Percentiles rank a stretch among this genome's conserved stretches.
These are phyloP conservation scores for Cladophialophora exuberans DNA, from an alignment of 2,329 filamentous ascomycete genomes.

Conservation along the genomic window DNA sequence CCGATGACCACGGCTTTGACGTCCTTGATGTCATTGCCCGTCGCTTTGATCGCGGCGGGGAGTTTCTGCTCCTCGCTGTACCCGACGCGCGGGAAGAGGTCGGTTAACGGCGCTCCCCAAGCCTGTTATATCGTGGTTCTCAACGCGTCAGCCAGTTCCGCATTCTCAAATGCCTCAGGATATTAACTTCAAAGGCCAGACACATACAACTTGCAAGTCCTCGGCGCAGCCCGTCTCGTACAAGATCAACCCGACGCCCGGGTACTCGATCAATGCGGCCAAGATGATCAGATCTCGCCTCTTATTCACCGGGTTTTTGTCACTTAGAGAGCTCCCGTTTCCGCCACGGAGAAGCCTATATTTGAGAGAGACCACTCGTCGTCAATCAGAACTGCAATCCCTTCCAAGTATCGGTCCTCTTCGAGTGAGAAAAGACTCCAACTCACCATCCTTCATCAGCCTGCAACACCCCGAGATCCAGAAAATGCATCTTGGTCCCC, in stretches of 20 bases:
- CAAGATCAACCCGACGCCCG: conserved; percentile 48
- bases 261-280: conserved; percentile 50
- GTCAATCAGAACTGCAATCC: neutral
- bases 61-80: conserved; percentile 42
- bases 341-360: conserved; percentile 43
- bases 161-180: neutral
- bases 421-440: neutral
- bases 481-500: conserved; percentile 53
- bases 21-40: conserved; percentile 50
- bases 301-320: conserved; percentile 45
- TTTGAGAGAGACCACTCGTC: neutral
- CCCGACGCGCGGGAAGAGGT: conserved; percentile 44
- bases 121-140: conserved; percentile 27
- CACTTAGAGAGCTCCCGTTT: conserved; percentile 43
- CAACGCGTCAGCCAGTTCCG: neutral
- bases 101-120: conserved; percentile 42
- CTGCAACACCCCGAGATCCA: conserved; percentile 51
- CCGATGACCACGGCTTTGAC: conserved; percentile 52
- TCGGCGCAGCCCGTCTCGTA: conserved; percentile 53
- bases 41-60: conserved; percentile 40
- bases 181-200: neutral
- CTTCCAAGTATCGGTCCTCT: neutral
- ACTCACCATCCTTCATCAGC: conserved; percentile 51
- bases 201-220: conserved; percentile 35
- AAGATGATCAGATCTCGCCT: conserved; percentile 47